Evolutionary conservation across 495 filamentous ascomycete genomes (phyloP).

Genomic region (Pseudevernia furfuracea): DNA sequence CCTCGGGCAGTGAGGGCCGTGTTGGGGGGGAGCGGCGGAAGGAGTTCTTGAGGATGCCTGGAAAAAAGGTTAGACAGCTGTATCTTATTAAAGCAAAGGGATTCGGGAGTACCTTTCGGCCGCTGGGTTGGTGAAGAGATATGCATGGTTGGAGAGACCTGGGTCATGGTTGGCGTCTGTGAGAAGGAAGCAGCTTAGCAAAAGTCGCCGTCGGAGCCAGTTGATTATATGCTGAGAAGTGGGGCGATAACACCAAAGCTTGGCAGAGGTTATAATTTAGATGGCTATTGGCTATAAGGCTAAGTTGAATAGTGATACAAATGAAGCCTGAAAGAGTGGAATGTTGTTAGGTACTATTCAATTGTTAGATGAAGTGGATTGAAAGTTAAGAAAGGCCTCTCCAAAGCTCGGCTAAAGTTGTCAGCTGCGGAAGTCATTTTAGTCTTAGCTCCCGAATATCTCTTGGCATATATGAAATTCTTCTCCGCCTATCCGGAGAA

Average conservation of each 20-base stretch:
- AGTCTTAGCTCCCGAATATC: not conserved
- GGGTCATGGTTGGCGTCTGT: conserved; percentile 9
- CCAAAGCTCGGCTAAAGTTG: not conserved
- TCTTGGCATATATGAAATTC: not conserved
- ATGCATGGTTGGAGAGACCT: conserved; percentile 17
- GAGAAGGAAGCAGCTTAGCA: not conserved
- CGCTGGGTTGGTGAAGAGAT: conserved; percentile 42
- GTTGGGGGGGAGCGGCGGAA: conserved; percentile 52
- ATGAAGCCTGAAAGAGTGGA: not conserved
- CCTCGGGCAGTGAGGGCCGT: conserved; percentile 33
- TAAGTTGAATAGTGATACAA: not conserved
- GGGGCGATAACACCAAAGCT: not conserved
- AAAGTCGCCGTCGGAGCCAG: not conserved
- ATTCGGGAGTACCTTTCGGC: conserved; percentile 56
- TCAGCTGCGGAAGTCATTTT: not conserved
- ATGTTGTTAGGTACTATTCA: not conserved
- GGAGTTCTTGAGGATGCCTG: conserved; percentile 95
- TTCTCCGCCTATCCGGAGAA: not conserved
- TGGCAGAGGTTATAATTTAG: not conserved
- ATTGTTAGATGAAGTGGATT: too few relatives aligned
- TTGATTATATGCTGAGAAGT: not conserved
- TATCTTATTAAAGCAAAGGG: conserved; percentile 3
- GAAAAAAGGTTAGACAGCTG: conserved; percentile 8
- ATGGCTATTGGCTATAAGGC: not conserved
- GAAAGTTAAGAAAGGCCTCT: too few relatives aligned